Evolutionary conservation across 352 stramenopile species (phyloP).

Genomic region (Phytophthora pini): DNA sequence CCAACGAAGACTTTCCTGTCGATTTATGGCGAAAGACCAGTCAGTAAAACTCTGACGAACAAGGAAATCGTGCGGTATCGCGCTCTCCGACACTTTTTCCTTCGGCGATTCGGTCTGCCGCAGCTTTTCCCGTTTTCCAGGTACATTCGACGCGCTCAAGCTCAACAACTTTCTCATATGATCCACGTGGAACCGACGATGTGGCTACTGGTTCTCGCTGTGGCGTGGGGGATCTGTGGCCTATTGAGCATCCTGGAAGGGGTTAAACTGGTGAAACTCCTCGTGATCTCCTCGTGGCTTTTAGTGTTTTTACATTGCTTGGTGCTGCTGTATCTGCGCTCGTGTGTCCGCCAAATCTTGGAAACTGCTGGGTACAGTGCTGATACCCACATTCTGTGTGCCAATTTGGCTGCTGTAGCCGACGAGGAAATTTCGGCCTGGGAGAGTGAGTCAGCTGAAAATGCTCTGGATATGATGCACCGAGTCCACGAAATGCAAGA

Average conservation of each 20-base stretch:
- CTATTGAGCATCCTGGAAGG: constrained; percentile 27
- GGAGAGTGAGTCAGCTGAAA: constrained; percentile 15
- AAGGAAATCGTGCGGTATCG: constrained; percentile 35
- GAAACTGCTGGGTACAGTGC: constrained; percentile 31
- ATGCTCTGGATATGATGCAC: constrained; percentile 22
- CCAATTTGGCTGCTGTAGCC: constrained; percentile 17
- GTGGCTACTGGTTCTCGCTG: constrained; percentile 57
- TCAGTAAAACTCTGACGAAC: not conserved
- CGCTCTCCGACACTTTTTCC: constrained; percentile 51
- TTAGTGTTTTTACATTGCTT: constrained; percentile 38
- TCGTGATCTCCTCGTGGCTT: constrained; percentile 35
- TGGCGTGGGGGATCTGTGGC: constrained; percentile 49
- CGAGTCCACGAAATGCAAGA: constrained; percentile 22
- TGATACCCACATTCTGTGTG: constrained; percentile 32
- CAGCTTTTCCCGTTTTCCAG: constrained; percentile 72
- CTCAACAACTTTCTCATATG: constrained; percentile 74
- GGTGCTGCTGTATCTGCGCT: constrained; percentile 48
- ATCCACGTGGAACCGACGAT: constrained; percentile 72
- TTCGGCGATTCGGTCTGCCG: constrained; percentile 47
- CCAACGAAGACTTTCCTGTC: not conserved
- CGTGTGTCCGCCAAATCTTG: constrained; percentile 38
- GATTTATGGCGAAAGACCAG: not conserved
- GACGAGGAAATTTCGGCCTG: constrained; percentile 21
- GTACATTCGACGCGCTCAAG: constrained; percentile 68
- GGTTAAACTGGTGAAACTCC: constrained; percentile 34